These are phyloP conservation scores for Rugonectria rugulosa DNA, from an alignment of 2,329 filamentous ascomycete genomes.

Conservation along the genomic window DNA sequence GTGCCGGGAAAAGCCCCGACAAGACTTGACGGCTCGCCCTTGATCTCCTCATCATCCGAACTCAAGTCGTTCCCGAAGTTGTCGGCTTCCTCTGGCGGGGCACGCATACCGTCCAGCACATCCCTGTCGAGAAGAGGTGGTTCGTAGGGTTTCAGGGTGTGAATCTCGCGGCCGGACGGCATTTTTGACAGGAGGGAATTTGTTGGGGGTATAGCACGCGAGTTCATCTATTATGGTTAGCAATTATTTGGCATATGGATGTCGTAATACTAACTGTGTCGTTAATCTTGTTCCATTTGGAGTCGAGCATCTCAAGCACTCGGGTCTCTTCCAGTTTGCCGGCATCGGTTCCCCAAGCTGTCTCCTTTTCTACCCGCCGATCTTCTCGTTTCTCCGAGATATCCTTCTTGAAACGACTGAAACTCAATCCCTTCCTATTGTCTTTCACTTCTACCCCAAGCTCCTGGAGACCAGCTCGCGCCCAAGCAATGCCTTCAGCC, in stretches of 20 bases:
- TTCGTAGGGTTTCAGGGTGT: slow-evolving; percentile 72
- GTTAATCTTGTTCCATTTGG: slow-evolving; percentile 92
- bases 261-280: slow-evolving; percentile 71
- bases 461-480: slow-evolving; percentile 78
- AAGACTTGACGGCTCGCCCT: slow-evolving; percentile 42
- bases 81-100: slow-evolving; percentile 45
- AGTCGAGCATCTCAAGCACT: slow-evolving; percentile 85
- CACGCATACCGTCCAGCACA: slow-evolving; percentile 67
- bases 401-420: slow-evolving; percentile 74
- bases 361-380: slow-evolving; percentile 75
- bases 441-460: slow-evolving; percentile 68
- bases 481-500: slow-evolving; percentile 87
- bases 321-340: slow-evolving; percentile 85
- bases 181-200: slow-evolving; percentile 78
- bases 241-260: neutral
- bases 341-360: slow-evolving; percentile 81
- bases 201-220: slow-evolving; percentile 76
- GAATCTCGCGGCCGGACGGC: slow-evolving; percentile 88
- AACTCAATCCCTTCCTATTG: slow-evolving; percentile 61
- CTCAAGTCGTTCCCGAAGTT: slow-evolving; percentile 44
- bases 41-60: slow-evolving; percentile 49
- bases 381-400: slow-evolving; percentile 83
- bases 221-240: slow-evolving; percentile 69
- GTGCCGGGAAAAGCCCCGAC: slow-evolving; percentile 62
- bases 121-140: slow-evolving; percentile 71